A percentile compares a stretch with the other conserved stretches of the same genome.
These are phyloP conservation scores for Boechera divaricarpa DNA, from an alignment of 345 rosid genomes.

Conservation along the genomic window DNA sequence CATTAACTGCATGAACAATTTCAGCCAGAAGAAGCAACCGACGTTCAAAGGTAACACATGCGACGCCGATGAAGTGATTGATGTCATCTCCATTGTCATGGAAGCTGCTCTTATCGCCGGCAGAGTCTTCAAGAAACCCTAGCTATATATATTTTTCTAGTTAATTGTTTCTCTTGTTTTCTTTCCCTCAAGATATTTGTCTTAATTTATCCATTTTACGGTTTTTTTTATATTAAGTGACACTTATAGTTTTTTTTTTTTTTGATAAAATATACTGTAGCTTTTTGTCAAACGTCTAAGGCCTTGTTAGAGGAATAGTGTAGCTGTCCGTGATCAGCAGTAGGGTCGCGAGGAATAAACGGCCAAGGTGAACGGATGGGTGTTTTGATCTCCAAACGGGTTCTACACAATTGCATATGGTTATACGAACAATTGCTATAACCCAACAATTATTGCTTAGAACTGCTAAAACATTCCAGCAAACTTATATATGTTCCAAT, in stretches of 20 bases:
- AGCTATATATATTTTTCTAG: neutral
- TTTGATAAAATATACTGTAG: neutral
- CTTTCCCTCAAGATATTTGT: too few species aligned
- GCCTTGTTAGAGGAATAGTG: neutral
- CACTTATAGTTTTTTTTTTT: neutral
- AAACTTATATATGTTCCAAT: too few species aligned
- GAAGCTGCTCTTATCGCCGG: slow-evolving; percentile 96
- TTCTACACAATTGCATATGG: neutral
- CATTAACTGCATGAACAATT: slow-evolving; percentile 67
- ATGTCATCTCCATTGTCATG: slow-evolving; percentile 68
- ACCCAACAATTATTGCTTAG: too few species aligned
- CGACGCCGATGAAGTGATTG: slow-evolving; percentile 59
- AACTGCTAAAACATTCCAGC: too few species aligned
- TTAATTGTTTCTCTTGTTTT: slow-evolving; percentile 8
- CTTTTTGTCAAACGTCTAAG: neutral
- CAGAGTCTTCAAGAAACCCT: slow-evolving; percentile 75
- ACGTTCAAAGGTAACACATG: slow-evolving; percentile 80
- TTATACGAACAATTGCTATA: too few species aligned
- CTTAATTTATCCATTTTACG: too few species aligned
- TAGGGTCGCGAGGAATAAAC: neutral
- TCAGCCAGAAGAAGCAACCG: slow-evolving; percentile 52
- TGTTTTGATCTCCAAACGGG: neutral
- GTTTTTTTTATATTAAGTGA: neutral
- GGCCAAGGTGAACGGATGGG: neutral
- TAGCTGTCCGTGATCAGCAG: neutral